Base-by-base conservation (phyloP, 176 grass and related monocot species). In the Thalia dealbata region DNA sequence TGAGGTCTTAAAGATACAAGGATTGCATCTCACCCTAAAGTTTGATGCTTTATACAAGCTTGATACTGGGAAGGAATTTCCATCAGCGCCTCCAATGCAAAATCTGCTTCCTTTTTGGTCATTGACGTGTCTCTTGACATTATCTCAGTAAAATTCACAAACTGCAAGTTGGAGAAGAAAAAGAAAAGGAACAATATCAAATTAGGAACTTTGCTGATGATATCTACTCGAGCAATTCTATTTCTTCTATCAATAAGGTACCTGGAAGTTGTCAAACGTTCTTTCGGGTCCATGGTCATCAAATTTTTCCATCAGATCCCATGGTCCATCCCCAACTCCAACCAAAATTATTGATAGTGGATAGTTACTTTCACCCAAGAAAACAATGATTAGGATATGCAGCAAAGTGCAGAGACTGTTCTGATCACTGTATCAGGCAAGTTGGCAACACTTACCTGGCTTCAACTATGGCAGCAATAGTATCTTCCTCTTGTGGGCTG, bases 141-240 rank as follows among this genome's bases (percentile, higher is more conserved):
- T 41, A 96, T 91, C 75, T 96, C 80, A 24, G 91, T 96, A 82
- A 96, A 91, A 66, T 96, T 88, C 23, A 96, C 88, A 84, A 88
- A 96, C 88, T 96, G 48, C 76, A 80, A 82, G 27, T 2, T n/a
- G 26, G 2, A 38, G 32, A 4, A 38, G 32, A 38, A 4, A 38
- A 4, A 38, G 32, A 38, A 4, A 38, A 4, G 78, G 18, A 29
- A 64, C 48, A 50, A 46, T 30, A 64, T 80, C 13, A 48, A 58
- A 8, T 58, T 58, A 58, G 21, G 54, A 58, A 19, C 5, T 58
- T 55, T 58, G 11, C 54, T 58, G 54, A 4, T 58, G 7, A 16
- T n/a, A n/a, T 19, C 54, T 1, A 23, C 45, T 4, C 1, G 45
- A 48, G 11, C 45, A 48, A 48, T 48, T 48, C 45, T 4, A 9